Evolutionary conservation across 1,139 yeast genomes (phyloP).

Genomic region (Groenewaldozyma sp.): DNA sequence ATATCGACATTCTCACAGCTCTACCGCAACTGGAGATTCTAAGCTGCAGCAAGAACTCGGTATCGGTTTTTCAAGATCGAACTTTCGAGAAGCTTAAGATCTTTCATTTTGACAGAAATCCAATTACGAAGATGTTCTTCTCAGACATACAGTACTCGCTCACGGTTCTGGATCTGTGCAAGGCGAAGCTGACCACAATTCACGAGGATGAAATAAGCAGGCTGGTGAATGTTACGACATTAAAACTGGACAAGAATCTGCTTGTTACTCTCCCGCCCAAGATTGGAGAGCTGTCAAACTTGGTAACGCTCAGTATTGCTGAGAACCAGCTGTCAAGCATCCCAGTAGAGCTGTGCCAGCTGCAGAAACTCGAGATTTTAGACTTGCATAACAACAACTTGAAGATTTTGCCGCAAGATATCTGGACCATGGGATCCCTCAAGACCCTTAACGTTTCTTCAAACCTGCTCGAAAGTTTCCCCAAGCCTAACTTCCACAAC

Average conservation of each 20-base stretch:
- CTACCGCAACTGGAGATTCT: constrained; percentile 64
- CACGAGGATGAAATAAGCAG: constrained; percentile 55
- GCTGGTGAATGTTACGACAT: constrained; percentile 60
- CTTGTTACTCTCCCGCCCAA: constrained; percentile 68
- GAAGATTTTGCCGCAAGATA: constrained; percentile 55
- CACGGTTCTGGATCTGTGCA: constrained; percentile 66
- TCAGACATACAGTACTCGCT: constrained; percentile 51
- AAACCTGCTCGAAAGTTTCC: constrained; percentile 60
- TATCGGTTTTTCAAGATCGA: constrained; percentile 58
- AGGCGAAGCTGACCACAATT: constrained; percentile 71
- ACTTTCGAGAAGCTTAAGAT: constrained; percentile 23
- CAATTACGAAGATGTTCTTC: constrained; percentile 66
- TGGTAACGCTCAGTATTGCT: constrained; percentile 60
- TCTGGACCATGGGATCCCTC: constrained; percentile 56
- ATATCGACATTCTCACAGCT: constrained; percentile 53
- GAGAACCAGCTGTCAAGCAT: constrained; percentile 66
- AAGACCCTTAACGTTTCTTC: constrained; percentile 67
- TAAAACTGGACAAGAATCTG: constrained; percentile 76
- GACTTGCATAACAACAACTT: constrained; percentile 86
- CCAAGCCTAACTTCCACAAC: constrained; percentile 32
- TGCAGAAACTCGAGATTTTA: constrained; percentile 53
- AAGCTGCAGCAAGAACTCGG: constrained; percentile 67
- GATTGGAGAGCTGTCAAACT: constrained; percentile 47
- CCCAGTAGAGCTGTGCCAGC: constrained; percentile 59
- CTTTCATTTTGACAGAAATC: constrained; percentile 59